Conservation (phyloP, 495 filamentous ascomycete species). For the Penicillium odoratum region DNA sequence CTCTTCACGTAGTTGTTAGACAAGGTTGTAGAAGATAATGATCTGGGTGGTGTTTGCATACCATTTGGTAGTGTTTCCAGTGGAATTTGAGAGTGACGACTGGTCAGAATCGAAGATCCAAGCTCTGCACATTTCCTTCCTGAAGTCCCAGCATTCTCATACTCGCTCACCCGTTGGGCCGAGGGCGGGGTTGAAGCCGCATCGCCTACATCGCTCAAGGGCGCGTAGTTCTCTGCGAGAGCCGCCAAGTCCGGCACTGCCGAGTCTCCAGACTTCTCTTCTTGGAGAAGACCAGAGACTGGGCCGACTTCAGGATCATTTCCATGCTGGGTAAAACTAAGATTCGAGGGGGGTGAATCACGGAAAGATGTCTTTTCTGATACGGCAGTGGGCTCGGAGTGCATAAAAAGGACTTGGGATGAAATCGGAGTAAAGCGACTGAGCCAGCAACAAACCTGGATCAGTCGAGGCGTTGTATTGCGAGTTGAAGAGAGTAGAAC, state of each 20-base stretch:
- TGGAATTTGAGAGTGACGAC: conserved; percentile 47
- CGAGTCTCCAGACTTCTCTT: conserved; percentile 32
- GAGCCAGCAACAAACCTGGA: conserved; percentile 57
- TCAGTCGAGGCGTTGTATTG: conserved; percentile 36
- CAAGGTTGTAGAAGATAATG: not conserved
- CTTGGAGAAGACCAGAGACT: conserved; percentile 37
- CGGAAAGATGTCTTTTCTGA: conserved; percentile 52
- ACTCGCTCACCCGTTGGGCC: conserved; percentile 66
- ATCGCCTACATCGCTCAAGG: conserved; percentile 32
- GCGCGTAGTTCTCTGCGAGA: conserved; percentile 31
- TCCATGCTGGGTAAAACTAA: conserved; percentile 73
- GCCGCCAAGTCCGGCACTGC: conserved; percentile 24
- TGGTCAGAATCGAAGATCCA: conserved; percentile 62
- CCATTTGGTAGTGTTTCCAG: conserved; percentile 79
- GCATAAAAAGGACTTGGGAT: conserved; percentile 75
- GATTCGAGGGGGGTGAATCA: conserved; percentile 42
- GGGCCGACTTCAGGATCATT: conserved; percentile 48
- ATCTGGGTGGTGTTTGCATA: conserved; percentile 37
- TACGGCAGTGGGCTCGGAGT: conserved; percentile 70
- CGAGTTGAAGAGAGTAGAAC: conserved; percentile 11
- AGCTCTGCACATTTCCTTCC: conserved; percentile 47
- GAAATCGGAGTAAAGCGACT: conserved; percentile 55
- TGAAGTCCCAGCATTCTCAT: conserved; percentile 63
- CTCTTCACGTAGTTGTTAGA: conserved; percentile 56
- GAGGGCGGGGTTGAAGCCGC: conserved; percentile 36